Evolutionary conservation across 345 rosid species (phyloP).

Genomic region (Populus ilicifolia): DNA sequence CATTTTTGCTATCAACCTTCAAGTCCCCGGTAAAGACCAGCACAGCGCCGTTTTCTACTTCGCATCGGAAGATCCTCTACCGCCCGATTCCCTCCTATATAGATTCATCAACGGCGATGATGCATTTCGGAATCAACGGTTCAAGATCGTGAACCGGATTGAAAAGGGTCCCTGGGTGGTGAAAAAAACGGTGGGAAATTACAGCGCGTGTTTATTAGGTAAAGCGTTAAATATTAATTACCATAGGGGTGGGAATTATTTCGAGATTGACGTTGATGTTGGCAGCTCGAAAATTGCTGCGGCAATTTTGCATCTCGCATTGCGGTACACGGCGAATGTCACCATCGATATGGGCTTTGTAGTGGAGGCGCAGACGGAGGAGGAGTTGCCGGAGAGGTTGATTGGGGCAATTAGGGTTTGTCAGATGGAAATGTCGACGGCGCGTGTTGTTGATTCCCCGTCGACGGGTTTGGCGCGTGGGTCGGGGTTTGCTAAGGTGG

Average conservation of each 20-base stretch:
- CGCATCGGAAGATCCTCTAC: conserved; percentile 69
- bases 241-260: conserved; percentile 68
- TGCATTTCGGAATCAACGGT: conserved; percentile 70
- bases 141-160: conserved; percentile 84
- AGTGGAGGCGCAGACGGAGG: conserved; percentile 73
- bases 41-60: conserved; percentile 86
- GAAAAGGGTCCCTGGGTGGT: conserved; percentile 95
- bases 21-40: conserved; percentile 80
- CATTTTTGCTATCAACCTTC: conserved; percentile 79
- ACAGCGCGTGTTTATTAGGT: conserved; percentile 82
- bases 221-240: conserved; percentile 76
- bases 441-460: conserved; percentile 43
- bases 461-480: conserved; percentile 30
- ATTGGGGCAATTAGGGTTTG: conserved; percentile 84
- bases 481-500: conserved; percentile 52
- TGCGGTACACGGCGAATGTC: conserved; percentile 75
- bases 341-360: conserved; percentile 85
- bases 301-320: conserved; percentile 67
- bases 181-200: conserved; percentile 67
- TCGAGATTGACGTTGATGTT: conserved; percentile 84
- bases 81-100: conserved; percentile 56
- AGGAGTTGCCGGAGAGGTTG: conserved; percentile 78
- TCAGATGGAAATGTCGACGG: conserved; percentile 88
- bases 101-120: conserved; percentile 76
- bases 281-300: conserved; percentile 70